These are phyloP conservation scores for Leccinellum luteum DNA, from an alignment of 768 basidiomycete species.

Conservation along the genomic window DNA sequence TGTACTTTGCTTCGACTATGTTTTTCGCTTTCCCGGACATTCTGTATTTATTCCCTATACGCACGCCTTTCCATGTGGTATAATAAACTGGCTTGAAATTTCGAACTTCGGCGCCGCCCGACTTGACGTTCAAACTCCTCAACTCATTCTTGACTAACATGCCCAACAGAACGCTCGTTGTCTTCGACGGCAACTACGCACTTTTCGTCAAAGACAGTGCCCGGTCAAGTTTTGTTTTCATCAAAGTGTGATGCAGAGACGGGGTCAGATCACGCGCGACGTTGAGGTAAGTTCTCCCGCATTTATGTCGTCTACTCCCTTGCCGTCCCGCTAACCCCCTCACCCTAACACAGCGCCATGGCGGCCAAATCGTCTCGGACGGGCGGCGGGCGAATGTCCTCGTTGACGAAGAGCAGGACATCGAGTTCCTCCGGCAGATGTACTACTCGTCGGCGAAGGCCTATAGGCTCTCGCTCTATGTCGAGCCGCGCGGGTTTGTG, in stretches of 20 bases:
- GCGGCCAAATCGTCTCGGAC: constrained; percentile 15
- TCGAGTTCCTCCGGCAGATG: constrained; percentile 22
- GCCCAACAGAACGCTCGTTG: neutral
- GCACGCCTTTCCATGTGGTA: neutral
- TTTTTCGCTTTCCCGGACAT: neutral
- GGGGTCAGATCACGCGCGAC: constrained; percentile 12
- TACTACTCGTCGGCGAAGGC: constrained; percentile 24
- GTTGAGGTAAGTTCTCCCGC: constrained; percentile 19
- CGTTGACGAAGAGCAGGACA: constrained; percentile 28
- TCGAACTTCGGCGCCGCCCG: neutral
- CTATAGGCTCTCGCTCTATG: constrained; percentile 16
- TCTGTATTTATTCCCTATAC: neutral
- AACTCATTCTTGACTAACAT: neutral
- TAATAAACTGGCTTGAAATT: constrained; percentile 22
- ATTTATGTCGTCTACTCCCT: neutral
- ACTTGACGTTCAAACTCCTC: neutral
- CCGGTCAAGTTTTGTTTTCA: constrained; percentile 30
- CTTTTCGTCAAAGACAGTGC: constrained; percentile 23
- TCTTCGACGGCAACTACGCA: neutral
- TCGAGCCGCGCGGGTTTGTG: constrained; percentile 29
- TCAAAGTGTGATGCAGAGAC: constrained; percentile 23
- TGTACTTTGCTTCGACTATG: neutral
- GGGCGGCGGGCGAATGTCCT: constrained; percentile 25
- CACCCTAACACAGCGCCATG: constrained; percentile 22
- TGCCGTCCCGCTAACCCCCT: neutral